A percentile compares a stretch with the other conserved stretches of the same genome.
Evolutionary conservation across 2,329 filamentous ascomycete genomes (phyloP).

Genomic region (Lecanosticta acicola): DNA sequence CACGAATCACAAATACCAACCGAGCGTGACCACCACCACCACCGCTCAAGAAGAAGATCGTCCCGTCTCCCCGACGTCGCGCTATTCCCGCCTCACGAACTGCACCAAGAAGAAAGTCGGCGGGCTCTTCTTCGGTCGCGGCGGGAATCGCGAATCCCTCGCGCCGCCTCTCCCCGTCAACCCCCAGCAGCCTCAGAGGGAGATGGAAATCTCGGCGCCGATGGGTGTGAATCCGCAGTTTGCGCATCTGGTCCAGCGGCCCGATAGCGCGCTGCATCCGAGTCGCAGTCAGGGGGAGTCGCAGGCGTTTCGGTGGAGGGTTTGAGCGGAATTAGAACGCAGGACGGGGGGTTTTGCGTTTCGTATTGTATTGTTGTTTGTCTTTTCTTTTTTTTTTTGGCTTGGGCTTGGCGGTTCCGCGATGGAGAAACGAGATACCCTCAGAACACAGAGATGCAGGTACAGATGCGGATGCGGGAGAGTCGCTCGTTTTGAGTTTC

Average conservation of each 20-base stretch:
- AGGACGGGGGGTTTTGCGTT: background rate
- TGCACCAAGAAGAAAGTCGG: conserved; percentile 34
- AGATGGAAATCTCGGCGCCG: conserved; percentile 49
- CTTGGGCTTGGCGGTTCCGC: background rate
- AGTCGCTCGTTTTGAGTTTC: no score
- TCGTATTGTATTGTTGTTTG: conserved; percentile 1
- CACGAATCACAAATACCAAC: background rate
- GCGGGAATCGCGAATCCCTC: conserved; percentile 28
- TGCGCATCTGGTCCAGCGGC: conserved; percentile 48
- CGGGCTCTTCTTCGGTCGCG: conserved; percentile 21
- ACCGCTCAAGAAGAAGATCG: conserved; percentile 23
- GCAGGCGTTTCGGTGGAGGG: conserved; percentile 30
- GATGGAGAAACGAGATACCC: background rate
- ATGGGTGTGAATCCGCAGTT: conserved; percentile 50
- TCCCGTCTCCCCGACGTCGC: conserved; percentile 29
- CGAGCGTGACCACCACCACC: background rate
- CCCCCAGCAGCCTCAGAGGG: conserved; percentile 10
- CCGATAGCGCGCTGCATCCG: conserved; percentile 54
- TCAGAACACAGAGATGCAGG: background rate
- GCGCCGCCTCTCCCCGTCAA: conserved; percentile 45
- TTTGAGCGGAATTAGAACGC: conserved; percentile 4
- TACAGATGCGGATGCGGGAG: no score
- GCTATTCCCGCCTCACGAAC: conserved; percentile 33
- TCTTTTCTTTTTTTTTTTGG: conserved; percentile 3
- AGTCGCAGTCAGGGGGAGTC: conserved; percentile 29